Conservation (phyloP, 2,329 filamentous ascomycete genomes). For the Lasiodiplodia citricola region DNA sequence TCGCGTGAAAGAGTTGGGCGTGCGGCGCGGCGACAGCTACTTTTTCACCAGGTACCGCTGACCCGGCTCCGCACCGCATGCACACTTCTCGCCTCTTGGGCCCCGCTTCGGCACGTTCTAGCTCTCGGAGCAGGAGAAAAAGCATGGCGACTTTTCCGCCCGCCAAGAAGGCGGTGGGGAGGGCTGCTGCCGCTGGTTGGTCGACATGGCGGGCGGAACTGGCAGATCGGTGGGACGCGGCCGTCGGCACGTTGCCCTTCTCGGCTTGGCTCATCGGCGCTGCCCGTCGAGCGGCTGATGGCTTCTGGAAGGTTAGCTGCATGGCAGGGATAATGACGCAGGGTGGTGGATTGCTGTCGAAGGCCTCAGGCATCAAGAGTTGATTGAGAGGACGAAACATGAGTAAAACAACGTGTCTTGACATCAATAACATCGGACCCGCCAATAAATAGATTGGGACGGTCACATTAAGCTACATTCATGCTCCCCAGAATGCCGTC, state of each 20-base stretch:
- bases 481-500: too few species aligned
- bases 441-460: too few species aligned
- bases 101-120: background rate
- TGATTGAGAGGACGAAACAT: too few species aligned
- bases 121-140: constrained; percentile 8
- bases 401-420: too few species aligned
- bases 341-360: background rate
- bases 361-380: background rate
- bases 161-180: constrained; percentile 3
- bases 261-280: constrained; percentile 17
- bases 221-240: constrained; percentile 15
- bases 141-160: constrained; percentile 20
- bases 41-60: background rate
- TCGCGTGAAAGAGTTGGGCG: background rate
- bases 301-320: constrained; percentile 17
- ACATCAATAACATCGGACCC: too few species aligned
- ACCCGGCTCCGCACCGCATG: background rate
- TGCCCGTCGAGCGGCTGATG: constrained; percentile 7
- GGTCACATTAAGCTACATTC: too few species aligned
- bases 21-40: background rate
- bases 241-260: constrained; percentile 2
- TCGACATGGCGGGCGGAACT: background rate
- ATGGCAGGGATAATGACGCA: background rate
- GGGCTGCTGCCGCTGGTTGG: background rate
- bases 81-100: background rate